Base-by-base conservation (phyloP, 2,329 filamentous ascomycete genomes). In the Penicillium glabrum region DNA sequence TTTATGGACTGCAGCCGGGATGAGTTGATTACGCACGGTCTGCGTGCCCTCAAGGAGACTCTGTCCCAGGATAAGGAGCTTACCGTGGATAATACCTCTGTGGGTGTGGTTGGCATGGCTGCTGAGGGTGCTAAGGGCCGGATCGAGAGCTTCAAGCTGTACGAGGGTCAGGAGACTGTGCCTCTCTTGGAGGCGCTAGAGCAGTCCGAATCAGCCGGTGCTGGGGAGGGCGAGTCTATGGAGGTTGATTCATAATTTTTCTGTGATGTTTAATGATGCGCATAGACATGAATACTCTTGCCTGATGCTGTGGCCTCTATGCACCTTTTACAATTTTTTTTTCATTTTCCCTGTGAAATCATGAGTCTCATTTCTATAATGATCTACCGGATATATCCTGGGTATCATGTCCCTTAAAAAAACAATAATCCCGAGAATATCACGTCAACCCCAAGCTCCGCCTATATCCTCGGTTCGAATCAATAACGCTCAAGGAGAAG, bases 41-140 rank as follows among this genome's bases (percentile, higher is more conserved):
- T 99, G 72, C 85, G 86, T 72, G 93, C 95, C 51, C 81, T 99
- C 72, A 96, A 96, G 83, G 95, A 99, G 82, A 96, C 90, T 67
- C 80, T 99, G 74, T 89, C 90, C 56, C 93, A 98, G 84, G 95
- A 99, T 79, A 96, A 96, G 82, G 93, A 98, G 83, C 80, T 99
- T 75, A 98, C 93, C 54, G 86, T 97, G 41, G 95, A 98, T 75
- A 99, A 99, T 80, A 96, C 93, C 53, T 96, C 91, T 67, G 85
- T 99, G 53, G 93, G 90, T 37, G 82, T 97, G 59, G 90, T 93
- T 23, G 93, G 93, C 10, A 67, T 86, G 48, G 79, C 84, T 48
- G 78, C 69, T 46, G 75, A 79, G 54, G 75, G 79, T 53, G 81
- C 80, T 72, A 83, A 83, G 75, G 78, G 69, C 47, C 80, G 77